Evolutionary conservation across 805 yeast species (phyloP).

Genomic region (Candida incommunis): DNA sequence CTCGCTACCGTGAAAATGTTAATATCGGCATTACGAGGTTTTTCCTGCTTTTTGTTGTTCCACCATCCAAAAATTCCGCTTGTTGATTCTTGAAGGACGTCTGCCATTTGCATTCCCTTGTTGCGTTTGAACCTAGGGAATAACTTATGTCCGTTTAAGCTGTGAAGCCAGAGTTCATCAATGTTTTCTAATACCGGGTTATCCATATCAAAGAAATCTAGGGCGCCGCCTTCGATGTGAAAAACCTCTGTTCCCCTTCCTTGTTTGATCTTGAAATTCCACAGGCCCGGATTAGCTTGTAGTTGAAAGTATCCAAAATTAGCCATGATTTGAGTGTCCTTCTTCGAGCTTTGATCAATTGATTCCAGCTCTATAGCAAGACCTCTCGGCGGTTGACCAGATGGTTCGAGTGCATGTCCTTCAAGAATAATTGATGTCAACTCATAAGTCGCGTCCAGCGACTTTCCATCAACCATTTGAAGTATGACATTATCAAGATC

Average conservation of each 20-base stretch:
- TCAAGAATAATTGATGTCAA: slow-evolving; percentile 49
- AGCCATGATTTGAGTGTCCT: slow-evolving; percentile 60
- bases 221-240: slow-evolving; percentile 18
- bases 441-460: slow-evolving; percentile 32
- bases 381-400: slow-evolving; percentile 35
- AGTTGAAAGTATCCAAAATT: slow-evolving; percentile 78
- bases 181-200: neutral
- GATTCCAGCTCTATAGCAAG: slow-evolving; percentile 30
- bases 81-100: slow-evolving; percentile 9
- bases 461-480: slow-evolving; percentile 21
- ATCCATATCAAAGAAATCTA: slow-evolving; percentile 4
- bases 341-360: slow-evolving; percentile 7
- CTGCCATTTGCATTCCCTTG: slow-evolving; percentile 24
- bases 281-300: slow-evolving; percentile 56
- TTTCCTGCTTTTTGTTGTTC: neutral
- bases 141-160: slow-evolving; percentile 32
- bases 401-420: slow-evolving; percentile 45
- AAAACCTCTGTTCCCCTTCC: slow-evolving; percentile 31
- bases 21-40: slow-evolving; percentile 38
- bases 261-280: slow-evolving; percentile 36
- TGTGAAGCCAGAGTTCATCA: slow-evolving; percentile 20
- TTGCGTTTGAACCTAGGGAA: slow-evolving; percentile 33
- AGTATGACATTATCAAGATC: slow-evolving; percentile 54
- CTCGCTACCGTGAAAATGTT: slow-evolving; percentile 75
- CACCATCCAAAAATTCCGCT: slow-evolving; percentile 2